phyloP scores from a whole-genome alignment of 148 eudicot species.

The Persicaria maculosa region DNA sequence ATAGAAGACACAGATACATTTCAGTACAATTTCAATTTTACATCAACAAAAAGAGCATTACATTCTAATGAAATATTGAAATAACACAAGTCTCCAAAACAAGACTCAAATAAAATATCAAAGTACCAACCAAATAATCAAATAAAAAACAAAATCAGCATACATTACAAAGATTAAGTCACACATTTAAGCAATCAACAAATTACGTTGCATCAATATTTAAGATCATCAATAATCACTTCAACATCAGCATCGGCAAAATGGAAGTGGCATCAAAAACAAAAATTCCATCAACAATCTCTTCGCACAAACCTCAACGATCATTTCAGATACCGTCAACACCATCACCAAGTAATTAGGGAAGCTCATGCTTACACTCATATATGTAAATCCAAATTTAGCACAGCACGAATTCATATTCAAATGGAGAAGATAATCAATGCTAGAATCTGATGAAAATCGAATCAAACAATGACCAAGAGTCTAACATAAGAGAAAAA shows the following conservation, averaged over 20 bases:
- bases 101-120: neutral
- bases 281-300: neutral
- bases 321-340: too few species aligned
- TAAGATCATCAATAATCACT: neutral
- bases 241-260: too few species aligned
- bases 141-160: too few species aligned
- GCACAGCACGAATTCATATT: too few species aligned
- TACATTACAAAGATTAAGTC: too few species aligned
- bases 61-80: neutral
- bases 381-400: too few species aligned
- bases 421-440: too few species aligned
- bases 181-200: neutral
- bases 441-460: too few species aligned
- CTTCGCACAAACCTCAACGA: neutral
- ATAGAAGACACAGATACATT: neutral
- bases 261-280: neutral
- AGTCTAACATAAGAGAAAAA: too few species aligned
- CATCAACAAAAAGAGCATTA: neutral
- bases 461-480: too few species aligned
- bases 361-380: too few species aligned
- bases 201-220: neutral
- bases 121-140: neutral
- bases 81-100: neutral
- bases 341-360: too few species aligned
- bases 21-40: neutral